Evolutionary conservation across 352 stramenopile genomes (phyloP).

Genomic region (Globisporangium mamillatum): DNA sequence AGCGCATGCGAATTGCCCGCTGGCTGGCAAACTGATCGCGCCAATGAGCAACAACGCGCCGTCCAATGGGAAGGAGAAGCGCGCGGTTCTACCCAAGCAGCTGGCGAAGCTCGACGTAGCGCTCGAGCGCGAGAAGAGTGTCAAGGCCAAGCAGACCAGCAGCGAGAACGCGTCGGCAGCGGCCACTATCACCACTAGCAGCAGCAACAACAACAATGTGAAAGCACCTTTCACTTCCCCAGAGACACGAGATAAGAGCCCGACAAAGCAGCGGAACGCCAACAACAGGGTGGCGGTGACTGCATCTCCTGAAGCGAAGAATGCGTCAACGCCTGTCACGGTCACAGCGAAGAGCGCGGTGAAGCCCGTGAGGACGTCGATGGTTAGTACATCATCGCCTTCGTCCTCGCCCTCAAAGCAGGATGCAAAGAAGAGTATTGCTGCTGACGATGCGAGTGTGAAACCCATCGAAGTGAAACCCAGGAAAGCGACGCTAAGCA

Average conservation of each 20-base stretch:
- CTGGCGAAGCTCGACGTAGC: slow-evolving; percentile 27
- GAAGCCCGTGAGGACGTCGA: background rate
- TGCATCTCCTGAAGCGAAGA: background rate
- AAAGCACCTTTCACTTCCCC: background rate
- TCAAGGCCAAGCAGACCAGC: slow-evolving; percentile 1
- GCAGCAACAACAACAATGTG: background rate
- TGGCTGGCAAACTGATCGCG: background rate
- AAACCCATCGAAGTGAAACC: slow-evolving; percentile 9
- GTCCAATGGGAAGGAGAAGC: slow-evolving; percentile 6
- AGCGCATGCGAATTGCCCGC: background rate
- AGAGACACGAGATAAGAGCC: slow-evolving; percentile 6
- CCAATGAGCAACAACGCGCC: background rate
- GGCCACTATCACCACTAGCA: background rate
- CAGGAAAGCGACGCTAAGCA: background rate
- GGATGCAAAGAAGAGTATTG: background rate
- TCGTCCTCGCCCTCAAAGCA: background rate
- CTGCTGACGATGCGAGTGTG: background rate
- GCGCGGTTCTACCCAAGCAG: slow-evolving; percentile 14
- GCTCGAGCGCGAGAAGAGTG: slow-evolving; percentile 25
- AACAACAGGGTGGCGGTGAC: slow-evolving; percentile 7
- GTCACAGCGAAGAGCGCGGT: background rate
- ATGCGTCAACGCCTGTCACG: slow-evolving; percentile 4
- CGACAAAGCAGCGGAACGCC: slow-evolving; percentile 8
- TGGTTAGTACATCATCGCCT: background rate
- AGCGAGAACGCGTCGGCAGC: slow-evolving; percentile 3